A percentile compares a stretch with the other conserved stretches of the same genome.
Conservation (phyloP, 805 yeast genomes). For the Metschnikowia anglica region DNA sequence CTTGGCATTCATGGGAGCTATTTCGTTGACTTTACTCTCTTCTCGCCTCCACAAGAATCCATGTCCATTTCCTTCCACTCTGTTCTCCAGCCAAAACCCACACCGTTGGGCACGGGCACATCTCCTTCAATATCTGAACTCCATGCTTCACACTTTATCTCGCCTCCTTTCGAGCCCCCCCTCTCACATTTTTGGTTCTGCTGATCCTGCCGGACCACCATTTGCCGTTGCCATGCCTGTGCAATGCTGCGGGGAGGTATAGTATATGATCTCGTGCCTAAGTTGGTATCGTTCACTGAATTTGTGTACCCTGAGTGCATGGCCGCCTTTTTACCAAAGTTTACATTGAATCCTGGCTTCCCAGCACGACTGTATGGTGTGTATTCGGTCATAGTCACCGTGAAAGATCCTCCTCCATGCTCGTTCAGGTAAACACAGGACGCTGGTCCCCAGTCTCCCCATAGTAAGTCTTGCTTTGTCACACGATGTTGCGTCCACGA, state of each 20-base stretch:
- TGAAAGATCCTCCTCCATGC: neutral
- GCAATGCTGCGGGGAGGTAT: slow-evolving; percentile 4
- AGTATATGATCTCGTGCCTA: neutral
- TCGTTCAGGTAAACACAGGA: slow-evolving; percentile 7
- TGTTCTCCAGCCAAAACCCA: slow-evolving; percentile 6
- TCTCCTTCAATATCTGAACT: neutral
- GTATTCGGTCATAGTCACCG: neutral
- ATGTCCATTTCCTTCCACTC: slow-evolving; percentile 5
- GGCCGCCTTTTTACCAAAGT: neutral
- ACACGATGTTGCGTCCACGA: slow-evolving; percentile 2
- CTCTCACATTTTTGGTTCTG: slow-evolving; percentile 1
- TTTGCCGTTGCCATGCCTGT: slow-evolving; percentile 5
- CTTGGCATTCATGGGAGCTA: too few relatives aligned
- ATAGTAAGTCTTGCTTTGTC: neutral
- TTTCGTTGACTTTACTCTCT: too few relatives aligned
- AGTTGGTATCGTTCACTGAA: neutral
- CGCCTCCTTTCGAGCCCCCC: too few relatives aligned
- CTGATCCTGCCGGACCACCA: slow-evolving; percentile 5
- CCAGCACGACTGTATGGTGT: neutral
- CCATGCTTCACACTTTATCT: neutral
- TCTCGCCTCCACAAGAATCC: neutral
- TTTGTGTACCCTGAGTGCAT: neutral
- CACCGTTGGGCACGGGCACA: slow-evolving; percentile 4
- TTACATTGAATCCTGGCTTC: neutral
- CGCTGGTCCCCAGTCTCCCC: slow-evolving; percentile 1